Percentiles rank a stretch among this genome's conserved stretches.
Evolutionary conservation across 1,284 basidiomycete species (phyloP).

Genomic region (Trichosporon sp.): DNA sequence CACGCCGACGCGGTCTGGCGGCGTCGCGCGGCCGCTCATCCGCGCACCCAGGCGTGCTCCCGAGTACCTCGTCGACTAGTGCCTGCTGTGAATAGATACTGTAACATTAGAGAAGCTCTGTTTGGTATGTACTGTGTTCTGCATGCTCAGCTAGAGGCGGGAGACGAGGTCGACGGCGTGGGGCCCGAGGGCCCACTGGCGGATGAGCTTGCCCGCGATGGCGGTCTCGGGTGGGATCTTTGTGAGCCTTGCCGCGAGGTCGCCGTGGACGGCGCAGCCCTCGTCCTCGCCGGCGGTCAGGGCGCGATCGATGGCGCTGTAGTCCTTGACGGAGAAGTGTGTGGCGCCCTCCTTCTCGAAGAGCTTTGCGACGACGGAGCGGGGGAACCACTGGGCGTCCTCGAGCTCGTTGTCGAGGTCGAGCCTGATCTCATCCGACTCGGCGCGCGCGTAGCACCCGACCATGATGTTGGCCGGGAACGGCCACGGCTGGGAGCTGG

Average conservation of each 20-base stretch:
- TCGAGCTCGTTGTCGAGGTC: slow-evolving; percentile 97
- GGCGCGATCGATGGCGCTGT: slow-evolving; percentile 54
- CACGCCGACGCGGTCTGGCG: not conserved
- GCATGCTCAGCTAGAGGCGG: slow-evolving; percentile 24
- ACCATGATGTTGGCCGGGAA: slow-evolving; percentile 88
- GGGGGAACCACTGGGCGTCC: slow-evolving; percentile 84
- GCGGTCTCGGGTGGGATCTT: slow-evolving; percentile 64
- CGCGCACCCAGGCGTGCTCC: not conserved
- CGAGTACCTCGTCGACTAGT: not conserved
- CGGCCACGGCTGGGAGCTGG: slow-evolving; percentile 57
- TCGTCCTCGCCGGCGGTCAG: not conserved
- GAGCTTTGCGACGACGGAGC: slow-evolving; percentile 61
- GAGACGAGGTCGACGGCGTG: slow-evolving; percentile 37
- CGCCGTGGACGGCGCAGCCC: not conserved
- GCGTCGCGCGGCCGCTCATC: not conserved
- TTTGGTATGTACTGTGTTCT: not conserved
- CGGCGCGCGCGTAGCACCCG: slow-evolving; percentile 69
- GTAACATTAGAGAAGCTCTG: slow-evolving; percentile 4
- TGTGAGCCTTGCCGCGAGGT: slow-evolving; percentile 49
- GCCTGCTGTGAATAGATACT: not conserved
- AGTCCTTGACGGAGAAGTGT: slow-evolving; percentile 57
- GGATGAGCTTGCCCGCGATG: slow-evolving; percentile 66
- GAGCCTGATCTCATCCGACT: slow-evolving; percentile 66
- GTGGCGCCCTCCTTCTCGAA: slow-evolving; percentile 56
- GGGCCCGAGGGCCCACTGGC: slow-evolving; percentile 60